These are phyloP conservation scores for Adansonia grandidieri DNA, from an alignment of 441 rosid species.

Conservation along the genomic window DNA sequence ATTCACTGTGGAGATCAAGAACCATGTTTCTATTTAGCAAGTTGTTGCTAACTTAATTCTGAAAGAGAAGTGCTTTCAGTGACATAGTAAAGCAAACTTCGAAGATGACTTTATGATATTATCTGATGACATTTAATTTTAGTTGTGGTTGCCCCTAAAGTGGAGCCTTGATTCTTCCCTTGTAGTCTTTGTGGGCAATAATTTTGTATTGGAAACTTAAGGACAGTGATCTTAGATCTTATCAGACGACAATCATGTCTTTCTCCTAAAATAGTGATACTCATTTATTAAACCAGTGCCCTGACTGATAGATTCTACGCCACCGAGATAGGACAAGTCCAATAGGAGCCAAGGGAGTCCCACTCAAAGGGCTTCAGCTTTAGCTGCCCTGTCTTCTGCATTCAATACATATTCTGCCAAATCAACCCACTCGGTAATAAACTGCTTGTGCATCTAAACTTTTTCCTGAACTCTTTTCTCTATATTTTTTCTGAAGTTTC, in stretches of 20 bases:
- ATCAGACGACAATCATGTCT: not conserved
- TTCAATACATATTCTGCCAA: constrained; percentile 69
- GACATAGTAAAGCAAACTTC: not conserved
- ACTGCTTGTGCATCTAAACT: constrained; percentile 20
- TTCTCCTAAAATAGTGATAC: constrained; percentile 1
- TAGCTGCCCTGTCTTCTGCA: constrained; percentile 92
- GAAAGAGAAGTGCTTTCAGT: not conserved
- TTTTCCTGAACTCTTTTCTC: not conserved
- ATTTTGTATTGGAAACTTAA: not conserved
- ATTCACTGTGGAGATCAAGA: not conserved
- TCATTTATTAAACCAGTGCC: not conserved
- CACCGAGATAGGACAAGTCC: constrained; percentile 67
- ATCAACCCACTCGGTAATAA: constrained; percentile 50
- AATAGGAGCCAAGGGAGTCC: constrained; percentile 80
- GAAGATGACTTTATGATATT: constrained; percentile 5
- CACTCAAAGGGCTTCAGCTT: constrained; percentile 97
- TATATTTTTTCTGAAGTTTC: not conserved
- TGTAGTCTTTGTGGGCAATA: constrained; percentile 11
- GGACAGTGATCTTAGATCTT: not conserved
- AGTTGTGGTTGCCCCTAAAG: not conserved
- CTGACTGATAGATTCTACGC: constrained; percentile 23
- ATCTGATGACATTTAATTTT: not conserved
- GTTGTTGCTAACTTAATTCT: not conserved
- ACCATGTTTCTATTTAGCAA: not conserved
- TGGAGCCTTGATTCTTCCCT: constrained; percentile 1